Evolutionary conservation across 805 yeast genomes (phyloP).

Genomic region (Sungouiozyma ichnusensis): DNA sequence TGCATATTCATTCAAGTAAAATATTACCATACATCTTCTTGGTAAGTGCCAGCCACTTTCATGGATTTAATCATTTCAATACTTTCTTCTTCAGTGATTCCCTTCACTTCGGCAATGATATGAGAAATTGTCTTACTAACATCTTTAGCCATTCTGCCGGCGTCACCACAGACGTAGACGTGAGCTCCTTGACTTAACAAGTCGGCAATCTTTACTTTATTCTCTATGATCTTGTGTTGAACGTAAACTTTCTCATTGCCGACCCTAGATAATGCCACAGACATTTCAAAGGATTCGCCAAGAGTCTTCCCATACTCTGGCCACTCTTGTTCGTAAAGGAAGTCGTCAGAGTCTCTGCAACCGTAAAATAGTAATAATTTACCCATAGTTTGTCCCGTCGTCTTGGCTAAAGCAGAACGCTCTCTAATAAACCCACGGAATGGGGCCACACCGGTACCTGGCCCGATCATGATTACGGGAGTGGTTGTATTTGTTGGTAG

Average conservation of each 20-base stretch:
- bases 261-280: constrained; percentile 76
- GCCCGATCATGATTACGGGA: constrained; percentile 90
- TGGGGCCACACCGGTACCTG: constrained; percentile 98
- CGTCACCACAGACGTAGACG: constrained; percentile 95
- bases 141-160: constrained; percentile 89
- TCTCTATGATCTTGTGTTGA: constrained; percentile 61
- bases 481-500: constrained; percentile 74
- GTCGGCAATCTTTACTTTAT: constrained; percentile 32
- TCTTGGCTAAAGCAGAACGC: constrained; percentile 47
- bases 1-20: neutral
- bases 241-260: constrained; percentile 63
- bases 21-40: constrained; percentile 91
- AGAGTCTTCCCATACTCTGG: constrained; percentile 50
- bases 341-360: constrained; percentile 79
- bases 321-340: constrained; percentile 87
- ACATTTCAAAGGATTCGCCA: constrained; percentile 54
- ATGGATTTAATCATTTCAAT: constrained; percentile 65
- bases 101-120: constrained; percentile 54
- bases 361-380: constrained; percentile 75
- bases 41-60: constrained; percentile 79
- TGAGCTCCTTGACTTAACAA: constrained; percentile 67
- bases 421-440: constrained; percentile 93
- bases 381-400: constrained; percentile 41
- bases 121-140: constrained; percentile 61
- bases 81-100: constrained; percentile 57